Evolutionary conservation across 2,329 filamentous ascomycete species (phyloP).

Genomic region (Verticillium zaregamsianum): DNA sequence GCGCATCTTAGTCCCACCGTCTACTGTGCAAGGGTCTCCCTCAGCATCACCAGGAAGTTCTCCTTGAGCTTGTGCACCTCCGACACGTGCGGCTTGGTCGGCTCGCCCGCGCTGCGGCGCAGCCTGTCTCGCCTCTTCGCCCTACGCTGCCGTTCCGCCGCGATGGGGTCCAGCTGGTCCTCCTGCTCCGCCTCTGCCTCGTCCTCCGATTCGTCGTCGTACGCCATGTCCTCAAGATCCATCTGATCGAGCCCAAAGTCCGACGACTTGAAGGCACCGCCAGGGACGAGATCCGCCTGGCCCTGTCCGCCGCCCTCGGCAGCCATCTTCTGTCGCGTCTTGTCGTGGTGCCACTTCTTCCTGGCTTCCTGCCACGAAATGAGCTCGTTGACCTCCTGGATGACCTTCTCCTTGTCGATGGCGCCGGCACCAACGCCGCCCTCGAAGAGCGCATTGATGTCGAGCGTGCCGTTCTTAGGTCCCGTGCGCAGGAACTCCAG

Average conservation of each 20-base stretch:
- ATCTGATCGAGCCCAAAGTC: constrained; percentile 89
- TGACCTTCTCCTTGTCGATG: constrained; percentile 68
- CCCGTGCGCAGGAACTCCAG: constrained; percentile 88
- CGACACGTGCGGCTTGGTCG: constrained; percentile 70
- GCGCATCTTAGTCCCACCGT: neutral
- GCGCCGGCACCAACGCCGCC: constrained; percentile 65
- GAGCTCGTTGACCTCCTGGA: constrained; percentile 76
- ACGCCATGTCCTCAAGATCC: constrained; percentile 81
- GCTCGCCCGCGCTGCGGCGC: constrained; percentile 76
- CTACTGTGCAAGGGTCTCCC: constrained; percentile 74
- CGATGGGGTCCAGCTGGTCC: constrained; percentile 82
- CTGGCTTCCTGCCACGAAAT: constrained; percentile 92
- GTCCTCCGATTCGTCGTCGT: constrained; percentile 65
- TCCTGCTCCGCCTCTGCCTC: constrained; percentile 66
- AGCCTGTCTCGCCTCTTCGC: constrained; percentile 76
- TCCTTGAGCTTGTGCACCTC: constrained; percentile 79
- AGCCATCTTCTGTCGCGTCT: constrained; percentile 98
- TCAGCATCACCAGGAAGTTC: constrained; percentile 76
- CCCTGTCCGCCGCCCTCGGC: constrained; percentile 59
- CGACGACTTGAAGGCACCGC: constrained; percentile 64
- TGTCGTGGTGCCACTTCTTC: constrained; percentile 98
- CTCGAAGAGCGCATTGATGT: constrained; percentile 91
- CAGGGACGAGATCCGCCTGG: constrained; percentile 44
- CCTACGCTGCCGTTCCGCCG: constrained; percentile 75
- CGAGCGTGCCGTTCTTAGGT: constrained; percentile 77